These are phyloP conservation scores for Westerdykella sp. DNA, from an alignment of 2,329 filamentous ascomycete species.

Conservation along the genomic window DNA sequence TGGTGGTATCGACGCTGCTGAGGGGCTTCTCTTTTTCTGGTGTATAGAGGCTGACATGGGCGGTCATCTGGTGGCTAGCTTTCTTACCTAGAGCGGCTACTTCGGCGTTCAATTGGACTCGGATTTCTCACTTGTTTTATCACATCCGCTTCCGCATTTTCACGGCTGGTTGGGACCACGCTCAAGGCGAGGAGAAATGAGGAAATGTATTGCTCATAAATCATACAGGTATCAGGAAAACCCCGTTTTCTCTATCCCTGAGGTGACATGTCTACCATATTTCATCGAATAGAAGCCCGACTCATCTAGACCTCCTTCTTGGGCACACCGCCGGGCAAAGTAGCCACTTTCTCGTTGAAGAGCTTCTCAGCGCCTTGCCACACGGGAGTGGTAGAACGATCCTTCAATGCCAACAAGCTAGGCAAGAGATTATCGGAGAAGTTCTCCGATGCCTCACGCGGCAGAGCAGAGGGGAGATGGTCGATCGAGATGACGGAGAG, in stretches of 20 bases:
- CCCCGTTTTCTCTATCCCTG: not conserved
- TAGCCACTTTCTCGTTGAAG: slow-evolving; percentile 74
- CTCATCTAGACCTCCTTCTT: slow-evolving; percentile 37
- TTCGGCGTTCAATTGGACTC: too few species aligned
- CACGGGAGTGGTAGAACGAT: slow-evolving; percentile 66
- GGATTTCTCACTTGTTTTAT: too few species aligned
- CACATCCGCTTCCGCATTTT: too few species aligned
- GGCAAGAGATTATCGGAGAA: slow-evolving; percentile 76
- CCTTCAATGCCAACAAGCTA: slow-evolving; percentile 68
- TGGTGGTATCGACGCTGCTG: too few species aligned
- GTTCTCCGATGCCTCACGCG: slow-evolving; percentile 78
- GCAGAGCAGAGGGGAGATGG: slow-evolving; percentile 56
- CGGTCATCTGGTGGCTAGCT: too few species aligned
- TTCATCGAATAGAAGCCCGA: slow-evolving; percentile 1
- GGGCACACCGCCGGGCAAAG: slow-evolving; percentile 49
- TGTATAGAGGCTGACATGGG: too few species aligned
- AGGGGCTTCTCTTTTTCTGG: too few species aligned
- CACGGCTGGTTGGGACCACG: too few species aligned
- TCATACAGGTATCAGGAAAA: too few species aligned
- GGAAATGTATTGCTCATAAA: too few species aligned
- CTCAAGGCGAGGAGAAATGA: too few species aligned
- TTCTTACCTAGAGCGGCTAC: too few species aligned
- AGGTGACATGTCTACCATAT: not conserved
- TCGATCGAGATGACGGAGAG: slow-evolving; percentile 68
- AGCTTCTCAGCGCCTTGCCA: slow-evolving; percentile 81